Conservation (phyloP, 1,139 yeast genomes). For the Lodderomyces pseudojiufengensis region DNA sequence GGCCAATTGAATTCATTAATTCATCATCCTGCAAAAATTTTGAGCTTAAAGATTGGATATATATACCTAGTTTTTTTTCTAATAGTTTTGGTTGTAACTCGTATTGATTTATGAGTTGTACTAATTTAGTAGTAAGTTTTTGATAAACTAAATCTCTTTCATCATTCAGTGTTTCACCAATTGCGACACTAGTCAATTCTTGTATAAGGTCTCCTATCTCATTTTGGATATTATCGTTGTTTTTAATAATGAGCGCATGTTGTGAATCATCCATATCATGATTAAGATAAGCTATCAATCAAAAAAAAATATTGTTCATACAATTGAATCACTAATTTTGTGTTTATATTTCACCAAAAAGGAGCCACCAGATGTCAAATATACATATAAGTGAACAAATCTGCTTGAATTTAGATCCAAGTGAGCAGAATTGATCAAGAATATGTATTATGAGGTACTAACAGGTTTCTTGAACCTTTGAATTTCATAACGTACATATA, state of each 20-base stretch:
- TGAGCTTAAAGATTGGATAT: slow-evolving; percentile 27
- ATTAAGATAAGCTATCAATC: neutral
- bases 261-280: slow-evolving; percentile 20
- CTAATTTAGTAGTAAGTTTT: slow-evolving; percentile 7
- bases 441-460: too few relatives aligned
- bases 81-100: slow-evolving; percentile 55
- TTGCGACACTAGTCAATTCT: slow-evolving; percentile 2
- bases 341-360: too few relatives aligned
- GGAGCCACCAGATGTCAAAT: too few relatives aligned
- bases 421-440: too few relatives aligned
- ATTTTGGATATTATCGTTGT: slow-evolving; percentile 18
- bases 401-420: too few relatives aligned
- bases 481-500: too few relatives aligned
- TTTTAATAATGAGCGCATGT: slow-evolving; percentile 17
- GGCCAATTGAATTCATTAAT: slow-evolving; percentile 15
- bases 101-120: slow-evolving; percentile 35
- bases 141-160: slow-evolving; percentile 3
- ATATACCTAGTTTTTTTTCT: slow-evolving; percentile 35
- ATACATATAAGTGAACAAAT: too few relatives aligned
- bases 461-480: too few relatives aligned
- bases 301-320: too few relatives aligned
- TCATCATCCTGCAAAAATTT: slow-evolving; percentile 20
- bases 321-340: too few relatives aligned
- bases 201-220: slow-evolving; percentile 10
- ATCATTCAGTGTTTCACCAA: neutral